Conservation (phyloP, 73 alveolate species). For the Paramecium sonneborni region DNA sequence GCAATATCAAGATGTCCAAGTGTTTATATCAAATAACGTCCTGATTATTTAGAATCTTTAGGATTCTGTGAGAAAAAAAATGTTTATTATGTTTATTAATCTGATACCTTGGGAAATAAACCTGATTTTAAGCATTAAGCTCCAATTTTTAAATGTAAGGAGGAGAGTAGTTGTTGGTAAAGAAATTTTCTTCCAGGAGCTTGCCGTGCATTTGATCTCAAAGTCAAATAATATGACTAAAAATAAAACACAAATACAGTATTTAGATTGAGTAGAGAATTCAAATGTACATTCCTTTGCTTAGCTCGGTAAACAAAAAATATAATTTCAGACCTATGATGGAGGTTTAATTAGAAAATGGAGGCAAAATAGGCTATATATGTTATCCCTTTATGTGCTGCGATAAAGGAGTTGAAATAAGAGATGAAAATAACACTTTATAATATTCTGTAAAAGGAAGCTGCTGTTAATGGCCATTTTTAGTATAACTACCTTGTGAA, state of each 20-base stretch:
- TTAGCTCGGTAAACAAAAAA: neutral
- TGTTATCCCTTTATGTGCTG: conserved; percentile 39
- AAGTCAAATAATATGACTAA: conserved; percentile 17
- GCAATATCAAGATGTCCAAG: conserved; percentile 21
- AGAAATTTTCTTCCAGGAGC: conserved; percentile 48
- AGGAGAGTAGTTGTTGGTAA: conserved; percentile 12
- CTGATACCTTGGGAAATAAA: neutral
- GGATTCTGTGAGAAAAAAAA: neutral
- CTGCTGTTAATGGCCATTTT: conserved; percentile 55
- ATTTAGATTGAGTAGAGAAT: conserved; percentile 22
- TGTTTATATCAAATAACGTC: conserved; percentile 2
- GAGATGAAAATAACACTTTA: neutral
- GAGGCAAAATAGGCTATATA: neutral
- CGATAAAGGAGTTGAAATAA: conserved; percentile 45
- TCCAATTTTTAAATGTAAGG: conserved; percentile 34
- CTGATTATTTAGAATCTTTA: conserved; percentile 22
- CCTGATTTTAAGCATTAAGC: conserved; percentile 39
- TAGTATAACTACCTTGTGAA: conserved; percentile 34
- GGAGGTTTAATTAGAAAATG: conserved; percentile 2
- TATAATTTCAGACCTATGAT: neutral
- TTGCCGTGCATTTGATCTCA: conserved; percentile 41
- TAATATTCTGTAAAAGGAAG: conserved; percentile 15
- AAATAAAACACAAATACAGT: neutral
- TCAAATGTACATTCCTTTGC: conserved; percentile 37
- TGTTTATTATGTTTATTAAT: conserved; percentile 4